Conservation (phyloP, 306 rosid species). For the Quercus cerris region DNA sequence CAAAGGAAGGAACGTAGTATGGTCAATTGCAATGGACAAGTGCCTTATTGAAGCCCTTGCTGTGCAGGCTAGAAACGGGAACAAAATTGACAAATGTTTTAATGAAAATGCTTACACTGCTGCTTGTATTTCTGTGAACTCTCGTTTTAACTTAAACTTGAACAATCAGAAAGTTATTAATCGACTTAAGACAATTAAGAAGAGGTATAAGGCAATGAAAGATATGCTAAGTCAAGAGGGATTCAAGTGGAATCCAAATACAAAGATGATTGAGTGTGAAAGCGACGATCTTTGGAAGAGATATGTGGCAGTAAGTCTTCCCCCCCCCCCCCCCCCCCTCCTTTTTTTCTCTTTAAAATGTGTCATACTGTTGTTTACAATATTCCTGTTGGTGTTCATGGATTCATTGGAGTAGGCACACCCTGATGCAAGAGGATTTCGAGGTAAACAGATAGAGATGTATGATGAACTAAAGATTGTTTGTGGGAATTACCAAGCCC, state of each 20-base stretch:
- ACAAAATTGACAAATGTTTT: conserved; percentile 75
- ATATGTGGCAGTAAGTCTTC: conserved; percentile 52
- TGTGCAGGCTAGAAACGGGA: conserved; percentile 70
- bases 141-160: conserved; percentile 62
- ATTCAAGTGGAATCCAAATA: conserved; percentile 65
- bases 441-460: conserved; percentile 75
- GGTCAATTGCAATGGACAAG: conserved; percentile 83
- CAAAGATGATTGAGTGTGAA: conserved; percentile 64
- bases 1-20: conserved; percentile 82
- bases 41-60: conserved; percentile 73
- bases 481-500: conserved; percentile 80
- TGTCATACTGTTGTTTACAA: conserved; percentile 1
- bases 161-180: conserved; percentile 80
- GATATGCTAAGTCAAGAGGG: conserved; percentile 70
- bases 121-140: conserved; percentile 72
- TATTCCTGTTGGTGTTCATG: conserved; percentile 18
- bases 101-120: conserved; percentile 81
- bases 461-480: conserved; percentile 80
- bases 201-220: conserved; percentile 66
- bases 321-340: not conserved
- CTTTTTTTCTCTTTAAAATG: not conserved
- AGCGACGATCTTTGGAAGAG: conserved; percentile 71
- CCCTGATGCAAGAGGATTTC: conserved; percentile 66
- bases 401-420: conserved; percentile 50
- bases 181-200: conserved; percentile 80